Evolutionary conservation across 23 red algal genomes (phyloP), one percentile per base, ranked within the genome.

Genomic region (Gracilaria caudata): DNA sequence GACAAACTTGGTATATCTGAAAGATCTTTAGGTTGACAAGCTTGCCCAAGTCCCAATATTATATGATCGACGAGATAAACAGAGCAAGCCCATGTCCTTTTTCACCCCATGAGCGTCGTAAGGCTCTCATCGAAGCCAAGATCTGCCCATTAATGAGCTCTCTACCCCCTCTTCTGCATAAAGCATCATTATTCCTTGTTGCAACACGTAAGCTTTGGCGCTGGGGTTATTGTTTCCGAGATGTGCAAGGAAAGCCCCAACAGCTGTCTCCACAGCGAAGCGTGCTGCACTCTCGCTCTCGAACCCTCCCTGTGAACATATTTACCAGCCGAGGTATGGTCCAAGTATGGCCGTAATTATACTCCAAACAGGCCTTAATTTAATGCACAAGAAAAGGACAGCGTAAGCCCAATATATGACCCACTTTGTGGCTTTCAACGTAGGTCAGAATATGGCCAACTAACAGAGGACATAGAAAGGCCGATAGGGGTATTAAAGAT

Each of bases 271-370:
- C 3, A 86, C 82, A 74, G 65, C 64, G 26, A 86, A 45, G 47
- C 82, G 61, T 14, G 82, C 82, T 4, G 41, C 63, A 33, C 46
- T 86, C 39, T 86, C 82, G 12, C 39, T 53, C 40, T 86, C 82
- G 36, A 86, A 86, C 10, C n/a, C n/a, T n/a, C 49, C 49, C 49
- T 53, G 7, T 53, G 49, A 53, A 53, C 49, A 53, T 53, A 53
- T 7, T 53, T 2, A 16, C 19, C 13, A 16, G 5, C 49, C 49
- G 19, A 53, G 19, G 2, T 16, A 53, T 17, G 49, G 49, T 16
- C 49, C 13, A 53, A 53, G 19, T 53, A 17, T 16, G 49, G 49
- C 6, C 49, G 49, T 53, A 53, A 16, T 53, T 17, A 53, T 9
- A 1, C 49, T 2, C n/a, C 13, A 53, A 53, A 17, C 13, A 53